Evolutionary conservation across 805 yeast species (phyloP).

Genomic region (Wickerhamomyces strasburgensis): DNA sequence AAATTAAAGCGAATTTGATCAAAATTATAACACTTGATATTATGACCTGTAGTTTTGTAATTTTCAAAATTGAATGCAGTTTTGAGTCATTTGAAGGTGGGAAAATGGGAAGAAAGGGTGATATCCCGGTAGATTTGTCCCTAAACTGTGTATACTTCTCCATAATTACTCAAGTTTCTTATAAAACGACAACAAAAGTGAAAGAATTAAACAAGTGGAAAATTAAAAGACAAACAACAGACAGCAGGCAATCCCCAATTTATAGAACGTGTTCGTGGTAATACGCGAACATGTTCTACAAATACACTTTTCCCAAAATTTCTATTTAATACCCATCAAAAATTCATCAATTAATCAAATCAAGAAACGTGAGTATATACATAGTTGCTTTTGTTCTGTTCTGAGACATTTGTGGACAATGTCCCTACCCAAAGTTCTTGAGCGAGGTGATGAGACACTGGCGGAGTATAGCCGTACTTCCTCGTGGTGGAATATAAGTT

Average conservation of each 20-base stretch:
- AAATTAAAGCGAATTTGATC: not conserved
- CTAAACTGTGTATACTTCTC: conserved; percentile 82
- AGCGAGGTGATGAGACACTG: conserved; percentile 70
- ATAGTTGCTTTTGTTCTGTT: not conserved
- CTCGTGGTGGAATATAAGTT: conserved; percentile 58
- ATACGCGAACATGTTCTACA: too few species aligned
- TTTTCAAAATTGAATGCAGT: conserved; percentile 2
- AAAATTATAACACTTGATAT: not conserved
- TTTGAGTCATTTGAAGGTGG: conserved; percentile 2
- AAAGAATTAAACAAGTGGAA: too few species aligned
- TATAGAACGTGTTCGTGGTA: too few species aligned
- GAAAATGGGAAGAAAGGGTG: conserved; percentile 70
- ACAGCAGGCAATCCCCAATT: too few species aligned
- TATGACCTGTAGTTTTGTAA: conserved; percentile 2
- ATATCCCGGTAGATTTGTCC: conserved; percentile 90
- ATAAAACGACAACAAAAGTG: not conserved
- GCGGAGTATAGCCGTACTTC: conserved; percentile 55
- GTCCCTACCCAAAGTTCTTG: conserved; percentile 66
- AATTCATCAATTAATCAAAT: not conserved
- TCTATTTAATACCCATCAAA: too few species aligned
- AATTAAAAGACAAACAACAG: too few species aligned
- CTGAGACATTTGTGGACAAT: too few species aligned
- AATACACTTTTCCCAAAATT: too few species aligned
- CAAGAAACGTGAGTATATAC: too few species aligned
- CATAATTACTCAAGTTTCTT: conserved; percentile 46